Evolutionary conservation across 1,139 yeast genomes (phyloP).

Genomic region (Magnusiomyces sp.): DNA sequence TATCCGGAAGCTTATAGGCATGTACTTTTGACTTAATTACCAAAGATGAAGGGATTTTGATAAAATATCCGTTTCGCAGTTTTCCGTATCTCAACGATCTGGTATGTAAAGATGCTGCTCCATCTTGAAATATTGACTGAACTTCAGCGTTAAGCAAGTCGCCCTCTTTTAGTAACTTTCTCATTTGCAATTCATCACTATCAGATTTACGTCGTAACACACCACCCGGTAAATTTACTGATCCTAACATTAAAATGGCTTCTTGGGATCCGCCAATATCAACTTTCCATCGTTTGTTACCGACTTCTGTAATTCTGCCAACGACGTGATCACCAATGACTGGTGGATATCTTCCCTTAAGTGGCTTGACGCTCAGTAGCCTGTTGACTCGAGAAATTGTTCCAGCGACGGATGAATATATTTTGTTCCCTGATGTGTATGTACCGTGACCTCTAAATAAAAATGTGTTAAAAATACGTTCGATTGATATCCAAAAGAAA

Average conservation of each 20-base stretch:
- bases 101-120: slow-evolving; percentile 90
- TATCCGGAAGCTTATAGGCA: slow-evolving; percentile 80
- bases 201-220: slow-evolving; percentile 88
- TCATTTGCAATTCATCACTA: slow-evolving; percentile 93
- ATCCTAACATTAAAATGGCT: slow-evolving; percentile 86
- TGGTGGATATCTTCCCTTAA: slow-evolving; percentile 80
- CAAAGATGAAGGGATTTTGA: slow-evolving; percentile 72
- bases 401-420: slow-evolving; percentile 92
- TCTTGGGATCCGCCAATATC: slow-evolving; percentile 92
- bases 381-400: slow-evolving; percentile 79
- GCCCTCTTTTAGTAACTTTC: slow-evolving; percentile 91
- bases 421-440: slow-evolving; percentile 56
- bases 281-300: slow-evolving; percentile 91
- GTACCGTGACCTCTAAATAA: slow-evolving; percentile 85
- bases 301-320: slow-evolving; percentile 92
- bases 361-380: slow-evolving; percentile 74
- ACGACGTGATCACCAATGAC: slow-evolving; percentile 96
- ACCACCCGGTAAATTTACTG: slow-evolving; percentile 97
- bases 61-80: slow-evolving; percentile 79
- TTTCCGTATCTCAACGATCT: slow-evolving; percentile 93
- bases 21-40: slow-evolving; percentile 82
- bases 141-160: slow-evolving; percentile 94
- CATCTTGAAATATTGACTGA: slow-evolving; percentile 81
- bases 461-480: neutral
- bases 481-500: neutral